phyloP scores from a whole-genome alignment of 2,329 filamentous ascomycete species.

The Penicillium hordei region DNA sequence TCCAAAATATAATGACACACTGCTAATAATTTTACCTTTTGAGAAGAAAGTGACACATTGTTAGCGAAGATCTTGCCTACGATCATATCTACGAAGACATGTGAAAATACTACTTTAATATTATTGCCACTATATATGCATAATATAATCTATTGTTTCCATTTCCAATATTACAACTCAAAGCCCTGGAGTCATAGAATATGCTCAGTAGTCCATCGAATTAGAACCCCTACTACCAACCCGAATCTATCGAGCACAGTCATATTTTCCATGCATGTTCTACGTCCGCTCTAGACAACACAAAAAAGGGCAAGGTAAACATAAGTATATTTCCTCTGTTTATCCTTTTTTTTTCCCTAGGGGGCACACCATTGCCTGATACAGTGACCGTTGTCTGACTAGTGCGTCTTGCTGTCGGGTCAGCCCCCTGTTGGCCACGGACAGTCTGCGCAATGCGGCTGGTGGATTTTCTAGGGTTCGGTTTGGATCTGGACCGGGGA shows the following conservation, averaged over 20 bases:
- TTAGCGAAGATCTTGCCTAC: background rate
- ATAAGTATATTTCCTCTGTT: background rate
- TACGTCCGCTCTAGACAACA: constrained; percentile 32
- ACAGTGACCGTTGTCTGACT: constrained; percentile 8
- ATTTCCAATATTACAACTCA: background rate
- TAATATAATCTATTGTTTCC: background rate
- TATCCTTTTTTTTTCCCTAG: too few relatives aligned
- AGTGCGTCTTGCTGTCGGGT: constrained; percentile 11
- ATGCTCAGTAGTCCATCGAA: background rate
- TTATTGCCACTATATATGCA: background rate
- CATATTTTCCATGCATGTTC: constrained; percentile 42
- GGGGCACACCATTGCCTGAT: constrained; percentile 10
- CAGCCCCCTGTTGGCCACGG: constrained; percentile 3
- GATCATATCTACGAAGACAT: background rate
- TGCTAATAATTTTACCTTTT: background rate
- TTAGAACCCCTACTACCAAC: background rate
- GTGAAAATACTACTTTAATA: background rate
- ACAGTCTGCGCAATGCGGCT: constrained; percentile 1
- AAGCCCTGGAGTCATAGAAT: background rate
- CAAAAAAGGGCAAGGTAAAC: background rate
- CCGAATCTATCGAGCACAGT: constrained; percentile 15
- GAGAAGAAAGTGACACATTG: constrained; percentile 1
- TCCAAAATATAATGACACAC: background rate
- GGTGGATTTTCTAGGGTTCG: background rate
- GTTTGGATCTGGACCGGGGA: constrained; percentile 6